Evolutionary conservation across 2,329 filamentous ascomycete genomes (phyloP), one percentile per base, ranked within the genome.

Genomic region (Calycina marina): DNA sequence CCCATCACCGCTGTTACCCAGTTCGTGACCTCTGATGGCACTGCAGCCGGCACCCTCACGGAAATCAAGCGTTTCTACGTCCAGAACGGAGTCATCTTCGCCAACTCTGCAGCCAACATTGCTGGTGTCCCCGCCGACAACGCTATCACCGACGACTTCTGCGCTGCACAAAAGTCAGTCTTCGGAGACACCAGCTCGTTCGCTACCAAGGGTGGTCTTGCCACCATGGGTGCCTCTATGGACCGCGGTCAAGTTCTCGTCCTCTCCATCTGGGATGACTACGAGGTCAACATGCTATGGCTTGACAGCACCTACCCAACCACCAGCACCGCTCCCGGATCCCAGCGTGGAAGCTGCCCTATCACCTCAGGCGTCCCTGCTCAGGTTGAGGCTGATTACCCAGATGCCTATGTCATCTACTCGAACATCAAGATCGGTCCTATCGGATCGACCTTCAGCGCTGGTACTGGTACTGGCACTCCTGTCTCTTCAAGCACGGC

Each of bases 281-380:
- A 80, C 55, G 54, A 65, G 37, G 59, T 68, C 47, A 64, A 76
- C 58, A 83, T 83, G 76, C 66, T 77, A 46, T 84, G 79, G 79
- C 67, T 84, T 47, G 77, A 84, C 61, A 69, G 68, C 40, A 65
- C 60, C 52, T 78, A 69, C 62, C 76, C 76, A 39, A 57, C 61
- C 39, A 47, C 51, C 35, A 53, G 45, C 20, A 59, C 56, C 38
- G 42, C 40, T 3, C 59, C 60, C 30, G 71, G 72, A 47, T 56
- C 62, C 40, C 53, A 56, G 27, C 66, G 72, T 47, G 72, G 72
- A 36, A 55, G 58, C 22, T 77, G 72, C 54, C 36, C 59, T 20
- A 59, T 59, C 35, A 54, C 48, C 44, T 68, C 67, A 16, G 72
- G 72, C 28, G 56, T 49, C 22, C 70, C 70, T 25, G 32, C 47